phyloP scores from a whole-genome alignment of 2,329 filamentous ascomycete genomes.

The Cercospora nicotianae region DNA sequence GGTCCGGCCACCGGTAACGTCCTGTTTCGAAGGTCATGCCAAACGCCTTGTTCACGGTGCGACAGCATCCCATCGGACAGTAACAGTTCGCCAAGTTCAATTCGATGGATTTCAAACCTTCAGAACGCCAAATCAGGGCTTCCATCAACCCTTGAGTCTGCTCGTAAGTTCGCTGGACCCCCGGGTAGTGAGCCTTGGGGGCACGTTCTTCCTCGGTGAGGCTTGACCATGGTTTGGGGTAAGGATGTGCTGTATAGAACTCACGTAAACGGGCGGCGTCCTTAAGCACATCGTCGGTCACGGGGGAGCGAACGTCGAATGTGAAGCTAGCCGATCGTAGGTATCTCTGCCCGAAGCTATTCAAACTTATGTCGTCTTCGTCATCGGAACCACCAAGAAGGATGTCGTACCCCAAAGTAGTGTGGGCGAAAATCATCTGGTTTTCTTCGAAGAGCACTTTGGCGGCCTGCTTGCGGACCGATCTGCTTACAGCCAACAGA shows the following conservation, averaged over 20 bases:
- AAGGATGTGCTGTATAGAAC: rapidly evolving
- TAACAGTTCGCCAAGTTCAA: background rate
- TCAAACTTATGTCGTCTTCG: background rate
- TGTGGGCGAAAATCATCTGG: background rate
- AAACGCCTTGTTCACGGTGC: background rate
- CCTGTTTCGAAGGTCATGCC: background rate
- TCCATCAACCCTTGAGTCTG: background rate
- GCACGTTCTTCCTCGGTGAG: background rate
- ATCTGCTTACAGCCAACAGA: background rate
- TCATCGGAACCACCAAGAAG: background rate
- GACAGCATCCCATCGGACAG: background rate
- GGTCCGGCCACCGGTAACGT: background rate
- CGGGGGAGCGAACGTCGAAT: background rate
- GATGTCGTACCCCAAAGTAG: background rate
- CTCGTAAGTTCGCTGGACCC: background rate
- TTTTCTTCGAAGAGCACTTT: background rate
- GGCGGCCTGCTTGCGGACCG: background rate
- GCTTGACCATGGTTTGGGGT: background rate
- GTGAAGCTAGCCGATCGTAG: background rate
- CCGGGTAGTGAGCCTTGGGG: background rate
- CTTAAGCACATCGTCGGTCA: background rate
- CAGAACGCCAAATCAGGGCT: background rate
- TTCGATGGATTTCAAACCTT: background rate
- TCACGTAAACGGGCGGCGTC: background rate
- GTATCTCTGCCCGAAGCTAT: background rate